Percentiles rank a stretch among this genome's conserved stretches.
Conservation (phyloP, 2,329 filamentous ascomycete genomes). For the Parafenestella ontariensis region DNA sequence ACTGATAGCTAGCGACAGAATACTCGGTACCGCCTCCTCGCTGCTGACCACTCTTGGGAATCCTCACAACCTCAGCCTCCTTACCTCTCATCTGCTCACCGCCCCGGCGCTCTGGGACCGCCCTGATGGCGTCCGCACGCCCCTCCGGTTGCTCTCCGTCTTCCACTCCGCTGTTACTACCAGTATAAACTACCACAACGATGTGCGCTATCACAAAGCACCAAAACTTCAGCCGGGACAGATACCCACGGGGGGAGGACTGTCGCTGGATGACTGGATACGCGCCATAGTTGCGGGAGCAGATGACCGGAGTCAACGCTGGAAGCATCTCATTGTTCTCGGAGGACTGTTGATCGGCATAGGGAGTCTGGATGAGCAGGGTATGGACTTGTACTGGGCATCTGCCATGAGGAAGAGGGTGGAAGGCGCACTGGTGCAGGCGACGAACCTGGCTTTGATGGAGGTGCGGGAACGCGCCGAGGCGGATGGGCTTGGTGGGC, state of each 20-base stretch:
- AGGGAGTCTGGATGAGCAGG: slow-evolving; percentile 51
- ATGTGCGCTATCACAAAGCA: slow-evolving; percentile 39
- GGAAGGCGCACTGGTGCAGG: slow-evolving; percentile 75
- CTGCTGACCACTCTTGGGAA: slow-evolving; percentile 75
- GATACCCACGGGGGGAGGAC: slow-evolving; percentile 51
- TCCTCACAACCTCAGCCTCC: slow-evolving; percentile 74
- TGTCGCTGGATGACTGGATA: slow-evolving; percentile 64
- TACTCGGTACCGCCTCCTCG: slow-evolving; percentile 70
- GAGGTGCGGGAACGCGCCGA: slow-evolving; percentile 60
- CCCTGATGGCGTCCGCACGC: slow-evolving; percentile 68
- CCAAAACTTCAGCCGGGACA: slow-evolving; percentile 39
- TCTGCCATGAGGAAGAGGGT: slow-evolving; percentile 69
- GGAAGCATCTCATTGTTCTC: slow-evolving; percentile 84
- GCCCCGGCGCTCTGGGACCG: slow-evolving; percentile 74
- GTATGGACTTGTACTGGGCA: slow-evolving; percentile 67
- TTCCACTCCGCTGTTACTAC: slow-evolving; percentile 72
- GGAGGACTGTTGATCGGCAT: slow-evolving; percentile 81
- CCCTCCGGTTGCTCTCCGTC: slow-evolving; percentile 71
- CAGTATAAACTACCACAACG: slow-evolving; percentile 57
- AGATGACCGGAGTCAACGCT: slow-evolving; percentile 69
- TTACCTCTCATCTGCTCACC: slow-evolving; percentile 74
- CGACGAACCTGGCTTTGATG: slow-evolving; percentile 75
- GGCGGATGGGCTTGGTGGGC: slow-evolving; percentile 57
- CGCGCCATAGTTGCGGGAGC: slow-evolving; percentile 66
- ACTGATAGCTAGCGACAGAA: slow-evolving; percentile 35